phyloP scores from a whole-genome alignment of 768 basidiomycete genomes.

The Suillus placidus region DNA sequence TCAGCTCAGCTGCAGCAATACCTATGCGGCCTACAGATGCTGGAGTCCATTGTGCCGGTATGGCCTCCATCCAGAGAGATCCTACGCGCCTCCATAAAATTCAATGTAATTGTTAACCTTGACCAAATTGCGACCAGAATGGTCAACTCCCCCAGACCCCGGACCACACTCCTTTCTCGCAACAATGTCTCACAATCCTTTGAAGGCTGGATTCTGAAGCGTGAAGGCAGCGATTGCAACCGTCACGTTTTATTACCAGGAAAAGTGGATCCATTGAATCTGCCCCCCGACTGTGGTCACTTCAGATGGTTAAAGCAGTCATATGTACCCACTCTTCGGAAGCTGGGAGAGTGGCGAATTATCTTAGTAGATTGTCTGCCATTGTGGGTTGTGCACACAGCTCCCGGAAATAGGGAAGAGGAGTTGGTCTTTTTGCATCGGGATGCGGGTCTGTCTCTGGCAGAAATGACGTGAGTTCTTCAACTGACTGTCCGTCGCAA shows the following conservation, averaged over 20 bases:
- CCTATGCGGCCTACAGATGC: background rate
- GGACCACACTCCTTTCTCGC: background rate
- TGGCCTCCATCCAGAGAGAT: background rate
- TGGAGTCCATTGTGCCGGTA: background rate
- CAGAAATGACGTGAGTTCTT: background rate
- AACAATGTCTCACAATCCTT: background rate
- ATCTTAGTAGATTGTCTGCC: background rate
- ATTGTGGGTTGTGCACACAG: background rate
- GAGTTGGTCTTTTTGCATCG: background rate
- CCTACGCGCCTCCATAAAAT: background rate
- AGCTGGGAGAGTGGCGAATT: background rate
- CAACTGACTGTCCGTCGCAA: background rate
- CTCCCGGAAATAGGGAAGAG: background rate
- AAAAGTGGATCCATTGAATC: too few species aligned
- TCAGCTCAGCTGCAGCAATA: background rate
- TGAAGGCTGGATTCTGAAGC: background rate
- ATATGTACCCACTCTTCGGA: background rate
- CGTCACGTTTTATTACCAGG: too few species aligned
- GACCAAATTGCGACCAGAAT: background rate
- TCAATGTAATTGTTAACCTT: background rate
- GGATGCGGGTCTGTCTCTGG: background rate
- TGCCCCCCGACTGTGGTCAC: too few species aligned
- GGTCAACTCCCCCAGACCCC: background rate
- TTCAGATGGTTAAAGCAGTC: too few species aligned
- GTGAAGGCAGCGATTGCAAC: background rate